Conservation (phyloP, 1,284 basidiomycete species). For the Ceratobasidium papillatum region DNA sequence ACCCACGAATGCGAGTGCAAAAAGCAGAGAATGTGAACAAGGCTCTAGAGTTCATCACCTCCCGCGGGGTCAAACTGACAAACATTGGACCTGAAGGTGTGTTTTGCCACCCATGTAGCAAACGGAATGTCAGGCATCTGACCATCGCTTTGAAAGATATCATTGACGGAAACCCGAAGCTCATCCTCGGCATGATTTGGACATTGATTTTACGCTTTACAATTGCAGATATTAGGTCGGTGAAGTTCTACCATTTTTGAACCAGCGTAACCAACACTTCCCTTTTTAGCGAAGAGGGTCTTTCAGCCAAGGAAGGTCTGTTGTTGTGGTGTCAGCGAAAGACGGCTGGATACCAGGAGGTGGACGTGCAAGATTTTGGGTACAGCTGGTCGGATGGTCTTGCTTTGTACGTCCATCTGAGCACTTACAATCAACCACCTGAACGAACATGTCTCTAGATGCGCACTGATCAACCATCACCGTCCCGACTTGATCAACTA, state of each 20-base stretch:
- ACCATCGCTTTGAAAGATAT: constrained; percentile 70
- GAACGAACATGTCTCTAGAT: constrained; percentile 60
- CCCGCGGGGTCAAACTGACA: constrained; percentile 93
- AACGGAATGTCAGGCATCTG: background rate
- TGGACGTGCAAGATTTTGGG: constrained; percentile 93
- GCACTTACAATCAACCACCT: constrained; percentile 25
- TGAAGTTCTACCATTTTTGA: constrained; percentile 37
- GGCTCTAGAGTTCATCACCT: constrained; percentile 94
- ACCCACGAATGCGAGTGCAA: constrained; percentile 91
- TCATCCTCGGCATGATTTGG: constrained; percentile 99
- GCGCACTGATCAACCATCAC: constrained; percentile 96
- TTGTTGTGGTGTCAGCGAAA: constrained; percentile 98
- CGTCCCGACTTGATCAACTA: constrained; percentile 95
- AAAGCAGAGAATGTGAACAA: constrained; percentile 98
- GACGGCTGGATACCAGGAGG: constrained; percentile 90
- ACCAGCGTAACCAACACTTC: constrained; percentile 6
- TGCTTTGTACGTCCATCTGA: constrained; percentile 74
- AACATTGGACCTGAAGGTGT: constrained; percentile 95
- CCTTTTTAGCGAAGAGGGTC: constrained; percentile 85
- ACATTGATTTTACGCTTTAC: constrained; percentile 96
- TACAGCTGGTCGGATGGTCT: constrained; percentile 93
- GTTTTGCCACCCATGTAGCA: background rate
- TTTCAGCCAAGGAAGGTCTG: constrained; percentile 95
- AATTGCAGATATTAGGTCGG: constrained; percentile 95
- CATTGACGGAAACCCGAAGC: constrained; percentile 96